A percentile compares a stretch with the other conserved stretches of the same genome.
Evolutionary conservation across 1,284 basidiomycete genomes (phyloP).

Genomic region (Schizophyllum commune): DNA sequence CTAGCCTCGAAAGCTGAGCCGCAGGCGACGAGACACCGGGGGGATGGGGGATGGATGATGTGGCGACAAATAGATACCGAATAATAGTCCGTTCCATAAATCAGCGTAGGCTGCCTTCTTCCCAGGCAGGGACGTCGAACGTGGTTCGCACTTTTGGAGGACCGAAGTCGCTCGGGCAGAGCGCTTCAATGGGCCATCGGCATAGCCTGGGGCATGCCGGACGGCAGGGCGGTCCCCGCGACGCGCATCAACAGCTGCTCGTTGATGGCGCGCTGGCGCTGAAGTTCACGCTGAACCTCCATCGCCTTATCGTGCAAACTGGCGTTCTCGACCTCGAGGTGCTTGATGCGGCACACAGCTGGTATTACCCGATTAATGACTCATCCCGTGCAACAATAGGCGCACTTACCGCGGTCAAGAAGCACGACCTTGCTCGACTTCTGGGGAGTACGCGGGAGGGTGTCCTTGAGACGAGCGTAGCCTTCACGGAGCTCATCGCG

Average conservation of each 20-base stretch:
- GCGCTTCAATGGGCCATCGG: slow-evolving; percentile 6
- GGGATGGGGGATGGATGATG: slow-evolving; percentile 6
- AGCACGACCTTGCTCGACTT: slow-evolving; percentile 83
- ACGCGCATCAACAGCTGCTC: slow-evolving; percentile 34
- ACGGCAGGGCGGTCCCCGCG: slow-evolving; percentile 22
- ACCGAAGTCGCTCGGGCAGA: neutral
- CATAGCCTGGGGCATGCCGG: slow-evolving; percentile 6
- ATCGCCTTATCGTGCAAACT: slow-evolving; percentile 67
- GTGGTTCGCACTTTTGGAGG: slow-evolving; percentile 12
- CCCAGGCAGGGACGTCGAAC: slow-evolving; percentile 11
- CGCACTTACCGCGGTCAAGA: slow-evolving; percentile 68
- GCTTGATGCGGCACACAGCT: slow-evolving; percentile 75
- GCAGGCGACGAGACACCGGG: slow-evolving; percentile 1
- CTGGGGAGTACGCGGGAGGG: slow-evolving; percentile 78
- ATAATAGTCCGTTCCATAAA: slow-evolving; percentile 16
- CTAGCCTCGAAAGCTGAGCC: no score
- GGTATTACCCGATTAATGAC: slow-evolving; percentile 12
- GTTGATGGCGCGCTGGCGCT: slow-evolving; percentile 72
- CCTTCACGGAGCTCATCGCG: slow-evolving; percentile 83
- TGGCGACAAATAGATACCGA: slow-evolving; percentile 13
- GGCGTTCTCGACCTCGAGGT: slow-evolving; percentile 67
- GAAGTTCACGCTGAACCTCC: slow-evolving; percentile 68
- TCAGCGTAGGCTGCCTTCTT: slow-evolving; percentile 14
- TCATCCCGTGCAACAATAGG: slow-evolving; percentile 5
- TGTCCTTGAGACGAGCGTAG: slow-evolving; percentile 79